These are phyloP conservation scores for Chalciporus sphaerocephalus DNA, from an alignment of 768 basidiomycete species.

Conservation along the genomic window DNA sequence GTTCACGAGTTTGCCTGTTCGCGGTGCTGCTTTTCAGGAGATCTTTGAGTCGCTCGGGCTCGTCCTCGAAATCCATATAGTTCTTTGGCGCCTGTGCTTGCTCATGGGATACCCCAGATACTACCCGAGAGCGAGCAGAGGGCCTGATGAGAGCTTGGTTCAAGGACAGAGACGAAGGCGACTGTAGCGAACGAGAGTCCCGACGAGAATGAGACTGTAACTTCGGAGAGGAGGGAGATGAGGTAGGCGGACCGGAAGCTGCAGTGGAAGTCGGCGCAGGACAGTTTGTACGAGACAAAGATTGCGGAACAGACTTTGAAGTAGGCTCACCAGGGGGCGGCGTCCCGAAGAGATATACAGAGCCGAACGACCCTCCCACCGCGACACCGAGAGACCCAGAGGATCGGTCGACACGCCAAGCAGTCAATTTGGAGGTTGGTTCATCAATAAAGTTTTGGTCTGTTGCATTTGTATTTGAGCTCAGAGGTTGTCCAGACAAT, in stretches of 20 bases:
- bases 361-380: constrained; percentile 21
- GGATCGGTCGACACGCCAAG: constrained; percentile 14
- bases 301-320: constrained; percentile 3
- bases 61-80: constrained; percentile 79
- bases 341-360: constrained; percentile 27
- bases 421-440: constrained; percentile 10
- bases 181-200: constrained; percentile 27
- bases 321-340: constrained; percentile 21
- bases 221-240: constrained; percentile 22
- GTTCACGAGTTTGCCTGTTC: constrained; percentile 30
- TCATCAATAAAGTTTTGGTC: constrained; percentile 27
- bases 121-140: constrained; percentile 55
- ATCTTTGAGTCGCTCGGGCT: constrained; percentile 70
- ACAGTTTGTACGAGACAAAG: constrained; percentile 13
- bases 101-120: constrained; percentile 68
- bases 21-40: constrained; percentile 55
- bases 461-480: constrained; percentile 8
- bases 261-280: constrained; percentile 3
- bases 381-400: constrained; percentile 15
- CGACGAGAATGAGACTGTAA: constrained; percentile 22
- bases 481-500: constrained; percentile 2
- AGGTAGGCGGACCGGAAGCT: constrained; percentile 6
- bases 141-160: constrained; percentile 47
- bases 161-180: constrained; percentile 36
- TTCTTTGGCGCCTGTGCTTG: constrained; percentile 74